Conservation (phyloP, 108 stramenopile species). For the Cyclotella cryptica region DNA sequence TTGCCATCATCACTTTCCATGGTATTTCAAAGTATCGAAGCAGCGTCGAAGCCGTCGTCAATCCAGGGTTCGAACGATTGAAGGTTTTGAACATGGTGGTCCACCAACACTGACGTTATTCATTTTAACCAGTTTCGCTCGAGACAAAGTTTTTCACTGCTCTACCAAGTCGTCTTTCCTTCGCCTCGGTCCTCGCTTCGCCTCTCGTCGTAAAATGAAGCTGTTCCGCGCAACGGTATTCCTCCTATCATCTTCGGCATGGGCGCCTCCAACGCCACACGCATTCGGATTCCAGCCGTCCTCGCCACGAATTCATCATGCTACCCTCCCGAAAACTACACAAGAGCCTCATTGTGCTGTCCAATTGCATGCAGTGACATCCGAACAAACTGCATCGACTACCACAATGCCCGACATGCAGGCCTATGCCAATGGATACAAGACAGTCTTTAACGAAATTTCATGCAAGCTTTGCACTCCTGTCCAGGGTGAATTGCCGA, state of each 20-base stretch:
- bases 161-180: too few species aligned
- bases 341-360: not conserved
- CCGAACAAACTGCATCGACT: not conserved
- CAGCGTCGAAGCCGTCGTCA: too few species aligned
- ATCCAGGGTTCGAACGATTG: too few species aligned
- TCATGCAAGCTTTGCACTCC: conserved; percentile 53
- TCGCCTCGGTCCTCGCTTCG: too few species aligned
- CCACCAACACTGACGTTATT: too few species aligned
- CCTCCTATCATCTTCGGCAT: not conserved
- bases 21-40: too few species aligned
- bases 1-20: too few species aligned
- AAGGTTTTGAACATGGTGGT: not conserved
- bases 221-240: not conserved
- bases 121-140: too few species aligned
- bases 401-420: conserved; percentile 60
- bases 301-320: not conserved
- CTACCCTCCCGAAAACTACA: not conserved
- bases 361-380: not conserved
- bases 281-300: not conserved
- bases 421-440: conserved; percentile 79
- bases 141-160: too few species aligned
- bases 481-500: conserved; percentile 58
- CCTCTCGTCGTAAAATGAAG: not conserved
- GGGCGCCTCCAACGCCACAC: not conserved
- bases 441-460: conserved; percentile 76